phyloP scores from a whole-genome alignment of 345 rosid genomes.

The Populus davidiana region DNA sequence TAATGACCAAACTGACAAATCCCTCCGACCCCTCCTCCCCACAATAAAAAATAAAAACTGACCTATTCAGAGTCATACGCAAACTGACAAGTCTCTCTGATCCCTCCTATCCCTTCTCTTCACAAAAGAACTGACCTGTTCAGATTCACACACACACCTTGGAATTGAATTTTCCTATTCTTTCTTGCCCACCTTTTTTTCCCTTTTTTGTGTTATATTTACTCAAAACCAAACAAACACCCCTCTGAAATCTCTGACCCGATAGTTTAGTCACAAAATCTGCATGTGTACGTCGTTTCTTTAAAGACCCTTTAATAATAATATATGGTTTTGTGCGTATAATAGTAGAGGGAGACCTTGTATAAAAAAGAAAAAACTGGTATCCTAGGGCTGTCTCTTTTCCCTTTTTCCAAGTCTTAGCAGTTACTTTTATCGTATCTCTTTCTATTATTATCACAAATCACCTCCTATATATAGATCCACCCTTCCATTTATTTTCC shows the following conservation, averaged over 20 bases:
- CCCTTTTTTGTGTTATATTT: neutral
- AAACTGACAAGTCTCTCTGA: conserved; percentile 20
- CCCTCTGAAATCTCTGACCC: conserved; percentile 70
- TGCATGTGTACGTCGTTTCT: conserved; percentile 77
- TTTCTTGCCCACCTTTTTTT: neutral
- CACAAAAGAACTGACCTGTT: conserved; percentile 42
- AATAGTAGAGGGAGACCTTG: neutral
- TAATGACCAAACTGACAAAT: conserved; percentile 52
- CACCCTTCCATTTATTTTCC: conserved; percentile 6
- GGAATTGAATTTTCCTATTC: conserved; percentile 31
- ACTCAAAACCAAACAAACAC: conserved; percentile 34
- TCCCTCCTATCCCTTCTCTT: conserved; percentile 8
- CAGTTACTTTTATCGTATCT: conserved; percentile 35
- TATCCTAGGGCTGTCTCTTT: conserved; percentile 28
- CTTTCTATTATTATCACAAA: conserved; percentile 17
- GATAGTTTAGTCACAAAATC: conserved; percentile 81
- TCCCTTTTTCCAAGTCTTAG: conserved; percentile 16
- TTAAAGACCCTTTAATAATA: neutral
- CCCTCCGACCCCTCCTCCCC: conserved; percentile 6
- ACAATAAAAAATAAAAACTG: conserved; percentile 27
- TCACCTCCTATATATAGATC: conserved; percentile 21
- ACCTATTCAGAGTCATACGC: conserved; percentile 40
- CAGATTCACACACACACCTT: conserved; percentile 29
- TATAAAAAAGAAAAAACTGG: neutral
- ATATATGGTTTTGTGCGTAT: neutral